phyloP scores from a whole-genome alignment of 2,329 filamentous ascomycete genomes.

The Phialophora chinensis region DNA sequence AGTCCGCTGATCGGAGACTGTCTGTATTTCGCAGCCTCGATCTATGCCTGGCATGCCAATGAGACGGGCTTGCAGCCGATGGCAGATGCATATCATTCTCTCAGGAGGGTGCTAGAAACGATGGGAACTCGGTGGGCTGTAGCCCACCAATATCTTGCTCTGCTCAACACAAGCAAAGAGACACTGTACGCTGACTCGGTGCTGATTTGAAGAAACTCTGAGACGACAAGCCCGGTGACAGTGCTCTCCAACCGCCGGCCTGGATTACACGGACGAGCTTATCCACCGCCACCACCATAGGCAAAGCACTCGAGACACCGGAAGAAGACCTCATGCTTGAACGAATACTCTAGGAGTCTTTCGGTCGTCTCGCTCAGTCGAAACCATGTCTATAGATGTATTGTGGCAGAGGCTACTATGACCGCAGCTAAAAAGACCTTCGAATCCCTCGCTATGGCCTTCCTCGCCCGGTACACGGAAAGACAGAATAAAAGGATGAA shows the following conservation, averaged over 20 bases:
- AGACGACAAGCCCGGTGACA: not conserved
- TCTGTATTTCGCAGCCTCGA: conserved; percentile 46
- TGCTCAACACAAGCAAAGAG: conserved; percentile 35
- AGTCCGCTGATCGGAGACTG: conserved; percentile 42
- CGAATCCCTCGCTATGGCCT: conserved; percentile 32
- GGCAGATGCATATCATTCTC: conserved; percentile 29
- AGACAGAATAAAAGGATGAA: conserved; percentile 53
- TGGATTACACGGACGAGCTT: conserved; percentile 56
- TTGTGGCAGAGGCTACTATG: conserved; percentile 53
- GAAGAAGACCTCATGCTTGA: conserved; percentile 60
- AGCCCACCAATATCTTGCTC: conserved; percentile 38
- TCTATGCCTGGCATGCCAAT: conserved; percentile 44
- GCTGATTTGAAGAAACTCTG: conserved; percentile 10
- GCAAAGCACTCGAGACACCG: conserved; percentile 60
- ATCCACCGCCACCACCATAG: conserved; percentile 58
- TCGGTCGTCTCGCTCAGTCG: conserved; percentile 61
- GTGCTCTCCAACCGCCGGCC: conserved; percentile 44
- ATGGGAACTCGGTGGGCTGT: conserved; percentile 38
- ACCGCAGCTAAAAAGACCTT: conserved; percentile 53
- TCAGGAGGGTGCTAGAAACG: conserved; percentile 34
- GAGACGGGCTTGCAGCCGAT: conserved; percentile 41
- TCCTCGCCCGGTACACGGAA: conserved; percentile 51
- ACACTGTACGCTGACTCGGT: conserved; percentile 27
- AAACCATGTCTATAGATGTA: conserved; percentile 62
- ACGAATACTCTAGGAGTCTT: conserved; percentile 54